These are phyloP conservation scores for Pseudocercospora musae DNA, from an alignment of 2,329 filamentous ascomycete genomes.

Conservation along the genomic window DNA sequence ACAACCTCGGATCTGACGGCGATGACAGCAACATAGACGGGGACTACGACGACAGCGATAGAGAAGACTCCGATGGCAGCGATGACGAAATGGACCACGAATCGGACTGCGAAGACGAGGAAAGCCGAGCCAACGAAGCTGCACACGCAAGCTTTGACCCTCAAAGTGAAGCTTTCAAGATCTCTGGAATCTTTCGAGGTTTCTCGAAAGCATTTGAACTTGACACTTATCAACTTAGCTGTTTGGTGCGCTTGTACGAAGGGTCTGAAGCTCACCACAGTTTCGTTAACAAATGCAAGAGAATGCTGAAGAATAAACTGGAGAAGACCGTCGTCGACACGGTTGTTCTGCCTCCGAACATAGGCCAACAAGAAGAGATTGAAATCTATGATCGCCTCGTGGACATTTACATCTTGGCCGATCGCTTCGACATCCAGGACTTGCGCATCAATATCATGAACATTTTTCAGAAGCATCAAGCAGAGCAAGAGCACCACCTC, in stretches of 20 bases:
- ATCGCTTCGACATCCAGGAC: conserved; percentile 3
- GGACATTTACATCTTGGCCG: conserved; percentile 5
- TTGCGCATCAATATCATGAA: background rate
- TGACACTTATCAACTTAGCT: conserved; percentile 6
- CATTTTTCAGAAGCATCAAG: background rate
- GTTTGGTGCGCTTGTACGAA: background rate
- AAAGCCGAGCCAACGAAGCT: background rate
- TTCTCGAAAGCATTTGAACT: background rate
- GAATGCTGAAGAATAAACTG: background rate
- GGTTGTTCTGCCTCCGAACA: no score
- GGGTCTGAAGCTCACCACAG: background rate
- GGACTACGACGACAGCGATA: background rate
- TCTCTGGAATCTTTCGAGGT: background rate
- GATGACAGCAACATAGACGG: background rate
- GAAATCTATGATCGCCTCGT: conserved; percentile 2
- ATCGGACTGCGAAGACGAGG: background rate
- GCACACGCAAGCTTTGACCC: no score
- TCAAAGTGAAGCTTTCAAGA: background rate
- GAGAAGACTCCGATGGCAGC: background rate
- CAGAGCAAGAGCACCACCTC: background rate
- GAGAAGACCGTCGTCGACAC: background rate
- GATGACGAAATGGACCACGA: background rate
- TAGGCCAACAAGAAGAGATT: background rate
- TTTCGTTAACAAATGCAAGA: background rate
- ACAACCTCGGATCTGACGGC: background rate